Evolutionary conservation across 1,139 yeast genomes (phyloP).

Genomic region (Sugiyamaella paludigena): DNA sequence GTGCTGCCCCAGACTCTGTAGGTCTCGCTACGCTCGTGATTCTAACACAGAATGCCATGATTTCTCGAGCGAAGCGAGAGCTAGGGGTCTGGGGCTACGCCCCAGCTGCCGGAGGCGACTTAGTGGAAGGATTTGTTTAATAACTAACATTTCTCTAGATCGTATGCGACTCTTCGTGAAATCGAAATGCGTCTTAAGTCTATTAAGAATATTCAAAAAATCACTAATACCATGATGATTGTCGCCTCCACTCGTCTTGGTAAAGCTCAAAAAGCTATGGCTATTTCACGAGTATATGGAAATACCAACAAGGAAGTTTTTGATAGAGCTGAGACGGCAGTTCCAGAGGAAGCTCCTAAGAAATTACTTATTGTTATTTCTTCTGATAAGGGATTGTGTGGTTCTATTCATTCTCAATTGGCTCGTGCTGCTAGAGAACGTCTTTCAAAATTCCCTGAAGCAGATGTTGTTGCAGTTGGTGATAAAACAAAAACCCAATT

Average conservation of each 20-base stretch:
- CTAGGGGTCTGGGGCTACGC: conserved; percentile 1
- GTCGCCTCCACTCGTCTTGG: conserved; percentile 96
- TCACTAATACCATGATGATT: conserved; percentile 99
- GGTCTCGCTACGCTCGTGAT: too few relatives aligned
- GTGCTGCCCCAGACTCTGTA: too few relatives aligned
- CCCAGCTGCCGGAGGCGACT: not conserved
- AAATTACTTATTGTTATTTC: conserved; percentile 82
- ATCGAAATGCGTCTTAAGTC: conserved; percentile 97
- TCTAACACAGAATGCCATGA: too few relatives aligned
- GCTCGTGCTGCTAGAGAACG: conserved; percentile 82
- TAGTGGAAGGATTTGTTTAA: not conserved
- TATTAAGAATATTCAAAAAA: conserved; percentile 97
- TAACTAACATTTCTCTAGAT: conserved; percentile 45
- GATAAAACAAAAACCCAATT: conserved; percentile 91
- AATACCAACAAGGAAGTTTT: conserved; percentile 76
- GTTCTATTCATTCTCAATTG: conserved; percentile 93
- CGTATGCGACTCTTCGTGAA: conserved; percentile 97
- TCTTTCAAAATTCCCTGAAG: conserved; percentile 60
- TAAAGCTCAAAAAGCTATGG: conserved; percentile 96
- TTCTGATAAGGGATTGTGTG: conserved; percentile 98
- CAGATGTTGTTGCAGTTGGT: conserved; percentile 86
- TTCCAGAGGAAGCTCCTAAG: conserved; percentile 47
- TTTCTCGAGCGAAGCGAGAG: not conserved
- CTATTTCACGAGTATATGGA: conserved; percentile 81
- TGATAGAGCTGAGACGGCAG: conserved; percentile 72